Percentiles rank a stretch among this genome's conserved stretches.
phyloP scores from a whole-genome alignment of 2,329 filamentous ascomycete species.

The Sporothrix sp. region DNA sequence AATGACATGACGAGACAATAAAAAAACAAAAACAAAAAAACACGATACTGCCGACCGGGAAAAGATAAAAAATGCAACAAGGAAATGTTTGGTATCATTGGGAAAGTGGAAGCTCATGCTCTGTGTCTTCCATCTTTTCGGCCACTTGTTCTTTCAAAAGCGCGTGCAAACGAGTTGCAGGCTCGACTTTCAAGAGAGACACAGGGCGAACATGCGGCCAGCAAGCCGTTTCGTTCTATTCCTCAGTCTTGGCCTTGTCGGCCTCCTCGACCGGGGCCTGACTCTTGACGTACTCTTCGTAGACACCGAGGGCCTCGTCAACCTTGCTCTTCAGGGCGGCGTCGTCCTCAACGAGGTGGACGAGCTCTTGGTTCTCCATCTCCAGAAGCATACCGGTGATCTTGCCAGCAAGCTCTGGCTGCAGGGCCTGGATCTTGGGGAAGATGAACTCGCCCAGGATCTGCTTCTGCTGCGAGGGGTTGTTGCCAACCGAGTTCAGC shows the following conservation, averaged over 20 bases:
- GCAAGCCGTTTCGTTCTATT: constrained; percentile 22
- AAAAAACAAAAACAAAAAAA: not conserved
- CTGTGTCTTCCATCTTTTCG: constrained; percentile 1
- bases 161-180: not conserved
- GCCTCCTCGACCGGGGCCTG: constrained; percentile 37
- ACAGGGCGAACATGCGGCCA: not conserved
- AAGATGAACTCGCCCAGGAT: constrained; percentile 96
- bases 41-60: not conserved
- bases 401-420: constrained; percentile 94
- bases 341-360: constrained; percentile 92
- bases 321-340: constrained; percentile 87
- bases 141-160: not conserved
- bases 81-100: constrained; percentile 21
- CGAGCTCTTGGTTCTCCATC: constrained; percentile 94
- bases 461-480: constrained; percentile 86
- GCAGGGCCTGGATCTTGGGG: constrained; percentile 93
- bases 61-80: constrained; percentile 14
- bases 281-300: constrained; percentile 96
- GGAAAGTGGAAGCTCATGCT: not conserved
- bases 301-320: constrained; percentile 91
- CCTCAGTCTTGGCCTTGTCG: constrained; percentile 42
- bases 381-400: constrained; percentile 99
- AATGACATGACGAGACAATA: too few relatives aligned
- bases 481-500: constrained; percentile 37
- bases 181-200: not conserved